Percentiles rank a stretch among this genome's conserved stretches.
These are phyloP conservation scores for Hypericum androsaemum DNA, from an alignment of 345 rosid genomes.

Conservation along the genomic window DNA sequence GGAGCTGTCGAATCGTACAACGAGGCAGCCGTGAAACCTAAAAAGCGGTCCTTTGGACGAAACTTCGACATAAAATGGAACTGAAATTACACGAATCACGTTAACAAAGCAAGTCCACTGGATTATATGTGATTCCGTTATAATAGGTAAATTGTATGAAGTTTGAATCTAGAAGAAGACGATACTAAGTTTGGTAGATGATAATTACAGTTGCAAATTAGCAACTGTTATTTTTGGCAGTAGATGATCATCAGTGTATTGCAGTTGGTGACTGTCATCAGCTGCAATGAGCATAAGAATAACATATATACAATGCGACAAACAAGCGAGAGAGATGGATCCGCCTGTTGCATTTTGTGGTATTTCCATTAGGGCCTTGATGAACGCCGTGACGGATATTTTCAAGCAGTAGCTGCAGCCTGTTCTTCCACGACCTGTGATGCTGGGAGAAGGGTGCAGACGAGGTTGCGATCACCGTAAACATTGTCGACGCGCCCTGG, in stretches of 20 bases:
- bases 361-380: background rate
- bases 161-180: too few relatives aligned
- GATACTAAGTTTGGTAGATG: too few relatives aligned
- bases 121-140: too few relatives aligned
- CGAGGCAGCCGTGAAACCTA: too few relatives aligned
- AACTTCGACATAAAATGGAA: too few relatives aligned
- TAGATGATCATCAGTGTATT: constrained; percentile 18
- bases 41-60: too few relatives aligned
- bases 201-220: constrained; percentile 29
- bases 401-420: constrained; percentile 68
- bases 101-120: too few relatives aligned
- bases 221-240: constrained; percentile 13
- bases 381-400: constrained; percentile 8
- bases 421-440: constrained; percentile 58
- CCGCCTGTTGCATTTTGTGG: constrained; percentile 7
- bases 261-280: constrained; percentile 17
- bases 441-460: constrained; percentile 76
- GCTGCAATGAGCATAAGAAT: constrained; percentile 16
- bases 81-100: too few relatives aligned
- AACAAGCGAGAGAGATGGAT: constrained; percentile 2
- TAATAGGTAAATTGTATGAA: too few relatives aligned
- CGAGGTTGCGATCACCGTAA: constrained; percentile 89
- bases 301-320: constrained; percentile 22
- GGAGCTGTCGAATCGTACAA: too few relatives aligned
- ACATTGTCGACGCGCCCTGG: constrained; percentile 95